phyloP scores from a whole-genome alignment of 2,329 filamentous ascomycete species.

The Xylariaceae sp. region DNA sequence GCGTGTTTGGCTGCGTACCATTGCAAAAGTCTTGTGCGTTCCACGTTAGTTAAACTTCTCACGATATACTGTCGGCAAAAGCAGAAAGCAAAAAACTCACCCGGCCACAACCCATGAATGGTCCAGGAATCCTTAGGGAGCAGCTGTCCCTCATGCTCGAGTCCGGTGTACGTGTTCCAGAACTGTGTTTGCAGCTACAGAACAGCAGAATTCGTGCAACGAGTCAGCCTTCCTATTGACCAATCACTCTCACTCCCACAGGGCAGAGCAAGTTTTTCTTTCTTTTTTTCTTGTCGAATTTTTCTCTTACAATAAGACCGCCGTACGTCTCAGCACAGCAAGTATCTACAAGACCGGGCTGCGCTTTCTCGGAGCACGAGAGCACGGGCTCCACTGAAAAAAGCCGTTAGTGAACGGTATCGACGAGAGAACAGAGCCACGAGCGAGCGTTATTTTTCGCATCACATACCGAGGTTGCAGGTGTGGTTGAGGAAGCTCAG shows the following conservation, averaged over 20 bases:
- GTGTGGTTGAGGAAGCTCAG: slow-evolving; percentile 51
- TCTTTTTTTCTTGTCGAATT: no score
- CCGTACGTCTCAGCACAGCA: slow-evolving; percentile 63
- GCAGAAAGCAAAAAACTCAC: slow-evolving; percentile 21
- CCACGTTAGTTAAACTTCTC: slow-evolving; percentile 7
- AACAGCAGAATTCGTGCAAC: background rate
- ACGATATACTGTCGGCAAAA: no score
- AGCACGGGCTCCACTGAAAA: slow-evolving; percentile 32
- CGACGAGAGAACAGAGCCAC: no score
- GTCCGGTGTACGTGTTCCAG: slow-evolving; percentile 60
- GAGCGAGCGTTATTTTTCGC: no score
- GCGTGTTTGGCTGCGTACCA: slow-evolving; percentile 21
- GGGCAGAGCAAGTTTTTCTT: background rate
- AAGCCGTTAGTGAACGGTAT: no score
- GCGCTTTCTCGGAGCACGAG: slow-evolving; percentile 45
- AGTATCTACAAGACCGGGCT: slow-evolving; percentile 45
- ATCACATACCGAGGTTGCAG: slow-evolving; percentile 47
- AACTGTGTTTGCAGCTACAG: slow-evolving; percentile 52
- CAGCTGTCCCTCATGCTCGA: slow-evolving; percentile 51
- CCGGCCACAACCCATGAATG: slow-evolving; percentile 55
- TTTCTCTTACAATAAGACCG: slow-evolving; percentile 43
- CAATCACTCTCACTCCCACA: slow-evolving; percentile 1
- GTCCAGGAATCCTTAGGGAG: slow-evolving; percentile 54
- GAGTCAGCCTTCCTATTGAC: no score
- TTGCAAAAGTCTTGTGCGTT: slow-evolving; percentile 38